Percentiles rank a stretch among this genome's conserved stretches.
Evolutionary conservation across 768 basidiomycete genomes (phyloP).

Genomic region (Leccinellum albellum): DNA sequence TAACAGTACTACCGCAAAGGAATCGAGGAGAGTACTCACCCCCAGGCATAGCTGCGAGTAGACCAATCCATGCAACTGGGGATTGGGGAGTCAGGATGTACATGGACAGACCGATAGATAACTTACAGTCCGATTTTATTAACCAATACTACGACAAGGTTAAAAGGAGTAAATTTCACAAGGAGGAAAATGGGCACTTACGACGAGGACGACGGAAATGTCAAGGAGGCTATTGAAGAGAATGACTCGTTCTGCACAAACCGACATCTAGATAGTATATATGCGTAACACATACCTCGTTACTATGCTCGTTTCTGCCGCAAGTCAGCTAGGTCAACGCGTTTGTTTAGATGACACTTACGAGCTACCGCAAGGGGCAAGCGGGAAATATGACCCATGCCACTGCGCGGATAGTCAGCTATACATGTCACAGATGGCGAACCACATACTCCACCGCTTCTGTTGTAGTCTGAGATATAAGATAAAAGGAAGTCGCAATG

Average conservation of each 20-base stretch:
- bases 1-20: no score
- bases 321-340: neutral
- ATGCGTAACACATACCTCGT: constrained; percentile 11
- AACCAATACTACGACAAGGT: constrained; percentile 14
- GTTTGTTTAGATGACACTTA: constrained; percentile 2
- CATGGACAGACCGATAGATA: neutral
- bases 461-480: constrained; percentile 1
- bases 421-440: neutral
- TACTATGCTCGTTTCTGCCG: constrained; percentile 13
- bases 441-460: constrained; percentile 8
- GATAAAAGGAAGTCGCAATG: constrained; percentile 5
- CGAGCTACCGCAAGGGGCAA: constrained; percentile 8
- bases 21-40: neutral
- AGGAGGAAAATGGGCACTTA: constrained; percentile 1
- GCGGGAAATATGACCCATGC: neutral
- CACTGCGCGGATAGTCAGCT: constrained; percentile 1
- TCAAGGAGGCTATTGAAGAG: constrained; percentile 7
- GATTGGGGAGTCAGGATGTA: neutral
- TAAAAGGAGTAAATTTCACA: neutral
- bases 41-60: constrained; percentile 18
- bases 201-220: constrained; percentile 4
- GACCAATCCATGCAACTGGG: constrained; percentile 15
- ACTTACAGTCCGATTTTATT: constrained; percentile 11
- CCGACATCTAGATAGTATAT: neutral
- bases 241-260: neutral